A percentile compares a stretch with the other conserved stretches of the same genome.
These are phyloP conservation scores for Neobulgaria alba DNA, from an alignment of 2,329 filamentous ascomycete species.

Conservation along the genomic window DNA sequence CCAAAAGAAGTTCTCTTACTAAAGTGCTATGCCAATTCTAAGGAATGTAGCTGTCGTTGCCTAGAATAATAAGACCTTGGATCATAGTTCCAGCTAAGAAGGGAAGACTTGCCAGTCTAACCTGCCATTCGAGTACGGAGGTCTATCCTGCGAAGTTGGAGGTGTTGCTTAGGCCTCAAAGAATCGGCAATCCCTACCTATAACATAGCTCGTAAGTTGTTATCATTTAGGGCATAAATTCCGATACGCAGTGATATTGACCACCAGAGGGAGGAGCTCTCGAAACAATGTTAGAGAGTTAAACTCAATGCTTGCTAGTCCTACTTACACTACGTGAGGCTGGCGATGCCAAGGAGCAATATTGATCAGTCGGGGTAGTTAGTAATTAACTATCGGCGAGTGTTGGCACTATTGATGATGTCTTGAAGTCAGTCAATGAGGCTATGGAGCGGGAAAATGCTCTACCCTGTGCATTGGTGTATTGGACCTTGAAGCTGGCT, in stretches of 20 bases:
- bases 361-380: too few relatives aligned
- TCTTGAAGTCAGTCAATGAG: too few relatives aligned
- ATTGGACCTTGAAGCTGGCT: too few relatives aligned
- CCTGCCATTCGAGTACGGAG: conserved; percentile 38
- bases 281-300: too few relatives aligned
- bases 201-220: conserved; percentile 45
- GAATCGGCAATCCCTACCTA: conserved; percentile 25
- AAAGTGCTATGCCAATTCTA: conserved; percentile 37
- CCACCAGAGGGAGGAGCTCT: conserved; percentile 27
- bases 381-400: too few relatives aligned
- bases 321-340: too few relatives aligned
- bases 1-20: too few relatives aligned
- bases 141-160: conserved; percentile 34
- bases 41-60: conserved; percentile 29
- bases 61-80: conserved; percentile 32
- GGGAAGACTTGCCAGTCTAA: conserved; percentile 32
- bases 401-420: too few relatives aligned
- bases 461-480: too few relatives aligned
- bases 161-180: neutral
- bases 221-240: conserved; percentile 42
- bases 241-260: conserved; percentile 51
- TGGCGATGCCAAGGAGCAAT: too few relatives aligned
- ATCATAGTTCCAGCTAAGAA: conserved; percentile 38
- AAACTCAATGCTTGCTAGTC: too few relatives aligned
- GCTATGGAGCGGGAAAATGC: too few relatives aligned